Conservation (phyloP, 2,329 filamentous ascomycete genomes). For the Diaporthe sp. region DNA sequence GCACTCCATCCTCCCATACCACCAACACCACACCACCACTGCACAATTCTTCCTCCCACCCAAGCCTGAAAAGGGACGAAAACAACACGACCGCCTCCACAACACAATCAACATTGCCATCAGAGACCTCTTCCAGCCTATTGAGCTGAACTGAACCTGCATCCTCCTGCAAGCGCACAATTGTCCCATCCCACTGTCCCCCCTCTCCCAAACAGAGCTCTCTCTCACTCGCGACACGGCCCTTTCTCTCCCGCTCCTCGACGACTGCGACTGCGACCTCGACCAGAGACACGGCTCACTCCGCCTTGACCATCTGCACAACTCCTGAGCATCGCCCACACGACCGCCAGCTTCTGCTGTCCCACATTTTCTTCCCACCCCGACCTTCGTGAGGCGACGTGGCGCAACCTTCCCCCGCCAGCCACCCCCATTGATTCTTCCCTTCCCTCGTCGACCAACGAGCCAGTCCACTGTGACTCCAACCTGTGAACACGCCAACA, state of each 20-base stretch:
- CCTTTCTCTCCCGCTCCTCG: not conserved
- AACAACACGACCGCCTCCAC: not conserved
- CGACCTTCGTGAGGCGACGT: slow-evolving; percentile 18
- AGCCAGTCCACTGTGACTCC: slow-evolving; percentile 26
- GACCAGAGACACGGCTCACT: slow-evolving; percentile 1
- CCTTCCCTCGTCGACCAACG: slow-evolving; percentile 6
- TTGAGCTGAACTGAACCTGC: slow-evolving; percentile 13
- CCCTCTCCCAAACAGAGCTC: slow-evolving; percentile 23
- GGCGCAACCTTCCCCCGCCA: slow-evolving; percentile 37
- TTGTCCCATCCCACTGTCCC: not conserved
- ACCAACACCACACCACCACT: not conserved
- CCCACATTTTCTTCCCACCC: slow-evolving; percentile 6
- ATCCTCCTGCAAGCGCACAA: not conserved
- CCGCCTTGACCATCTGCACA: not conserved
- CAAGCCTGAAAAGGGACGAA: slow-evolving; percentile 24
- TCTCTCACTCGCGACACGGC: not conserved
- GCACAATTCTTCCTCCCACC: slow-evolving; percentile 13
- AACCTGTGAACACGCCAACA: not conserved
- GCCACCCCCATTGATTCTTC: slow-evolving; percentile 20
- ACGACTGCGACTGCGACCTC: slow-evolving; percentile 21
- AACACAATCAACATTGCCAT: not conserved
- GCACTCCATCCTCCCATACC: not conserved
- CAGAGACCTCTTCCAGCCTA: not conserved
- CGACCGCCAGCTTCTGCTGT: slow-evolving; percentile 11
- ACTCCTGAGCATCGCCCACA: not conserved